Evolutionary conservation across 2,329 filamentous ascomycete genomes (phyloP).

Genomic region (Thielaviopsis punctulata): DNA sequence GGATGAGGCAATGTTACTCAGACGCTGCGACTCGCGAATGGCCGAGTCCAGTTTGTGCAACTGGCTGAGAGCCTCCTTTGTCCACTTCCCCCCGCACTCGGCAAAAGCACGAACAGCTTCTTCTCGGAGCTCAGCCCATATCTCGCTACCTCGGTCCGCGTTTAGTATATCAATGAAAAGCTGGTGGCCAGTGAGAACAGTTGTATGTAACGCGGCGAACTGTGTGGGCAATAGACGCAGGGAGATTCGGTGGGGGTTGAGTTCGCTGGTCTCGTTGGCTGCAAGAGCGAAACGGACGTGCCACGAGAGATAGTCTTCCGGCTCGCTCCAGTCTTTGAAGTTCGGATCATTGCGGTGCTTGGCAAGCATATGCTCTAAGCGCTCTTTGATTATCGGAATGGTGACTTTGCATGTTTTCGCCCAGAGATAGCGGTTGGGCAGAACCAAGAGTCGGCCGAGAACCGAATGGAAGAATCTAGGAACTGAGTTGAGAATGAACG

Average conservation of each 20-base stretch:
- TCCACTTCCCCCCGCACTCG: conserved; percentile 22
- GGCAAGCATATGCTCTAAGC: conserved; percentile 28
- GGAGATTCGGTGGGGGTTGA: conserved; percentile 30
- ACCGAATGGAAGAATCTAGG: conserved; percentile 32
- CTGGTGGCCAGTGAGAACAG: conserved; percentile 31
- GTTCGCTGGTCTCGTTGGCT: conserved; percentile 26
- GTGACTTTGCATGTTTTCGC: conserved; percentile 24
- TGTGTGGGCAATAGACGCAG: conserved; percentile 36
- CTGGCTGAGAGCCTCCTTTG: conserved; percentile 25
- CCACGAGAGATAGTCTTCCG: conserved; percentile 43
- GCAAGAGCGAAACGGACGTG: conserved; percentile 31
- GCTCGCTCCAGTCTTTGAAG: conserved; percentile 25
- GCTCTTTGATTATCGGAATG: conserved; percentile 30
- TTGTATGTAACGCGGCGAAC: conserved; percentile 43
- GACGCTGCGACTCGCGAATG: conserved; percentile 34
- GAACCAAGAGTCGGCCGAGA: conserved; percentile 26
- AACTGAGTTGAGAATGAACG: conserved; percentile 27
- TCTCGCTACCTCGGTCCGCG: conserved; percentile 20
- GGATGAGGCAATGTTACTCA: conserved; percentile 29
- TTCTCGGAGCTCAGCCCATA: conserved; percentile 24
- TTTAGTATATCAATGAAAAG: conserved; percentile 30
- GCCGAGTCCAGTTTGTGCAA: conserved; percentile 32
- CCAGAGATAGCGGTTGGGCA: conserved; percentile 31
- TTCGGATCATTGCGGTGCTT: conserved; percentile 24
- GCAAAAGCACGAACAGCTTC: conserved; percentile 22